Evolutionary conservation across 2,329 filamentous ascomycete genomes (phyloP).

Genomic region (Paracamarosporium sp.): DNA sequence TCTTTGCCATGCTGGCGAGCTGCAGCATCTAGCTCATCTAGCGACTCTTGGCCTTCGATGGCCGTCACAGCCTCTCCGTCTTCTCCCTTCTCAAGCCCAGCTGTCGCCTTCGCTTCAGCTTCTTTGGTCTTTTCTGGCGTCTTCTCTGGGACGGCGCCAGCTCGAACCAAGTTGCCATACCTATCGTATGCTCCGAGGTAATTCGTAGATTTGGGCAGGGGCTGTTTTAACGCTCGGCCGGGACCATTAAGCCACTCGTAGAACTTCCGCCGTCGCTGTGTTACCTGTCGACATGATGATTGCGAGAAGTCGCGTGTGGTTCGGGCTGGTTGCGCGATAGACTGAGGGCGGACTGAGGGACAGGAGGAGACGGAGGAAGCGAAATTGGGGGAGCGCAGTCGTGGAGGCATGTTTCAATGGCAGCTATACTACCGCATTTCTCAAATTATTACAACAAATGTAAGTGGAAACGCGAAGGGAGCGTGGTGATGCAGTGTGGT

Average conservation of each 20-base stretch:
- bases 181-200: slow-evolving; percentile 63
- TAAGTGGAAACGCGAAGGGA: slow-evolving; percentile 12
- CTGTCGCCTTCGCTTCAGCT: slow-evolving; percentile 7
- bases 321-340: slow-evolving; percentile 28
- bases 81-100: slow-evolving; percentile 1
- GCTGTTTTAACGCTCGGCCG: slow-evolving; percentile 56
- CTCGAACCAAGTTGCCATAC: slow-evolving; percentile 55
- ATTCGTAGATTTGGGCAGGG: slow-evolving; percentile 59
- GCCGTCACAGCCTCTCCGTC: slow-evolving; percentile 30
- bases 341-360: slow-evolving; percentile 29
- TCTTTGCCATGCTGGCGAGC: slow-evolving; percentile 24
- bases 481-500: slow-evolving; percentile 16
- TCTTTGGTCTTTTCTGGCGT: slow-evolving; percentile 25
- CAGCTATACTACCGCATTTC: slow-evolving; percentile 38
- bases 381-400: slow-evolving; percentile 39
- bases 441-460: slow-evolving; percentile 14
- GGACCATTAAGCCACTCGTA: slow-evolving; percentile 66
- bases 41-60: slow-evolving; percentile 34
- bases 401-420: slow-evolving; percentile 39
- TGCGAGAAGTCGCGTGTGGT: slow-evolving; percentile 44
- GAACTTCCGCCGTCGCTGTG: slow-evolving; percentile 61
- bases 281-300: slow-evolving; percentile 48
- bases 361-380: slow-evolving; percentile 25
- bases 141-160: slow-evolving; percentile 21
- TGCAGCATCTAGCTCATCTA: slow-evolving; percentile 36